These are phyloP conservation scores for Penicillium daleae DNA, from an alignment of 495 filamentous ascomycete genomes.

Conservation along the genomic window DNA sequence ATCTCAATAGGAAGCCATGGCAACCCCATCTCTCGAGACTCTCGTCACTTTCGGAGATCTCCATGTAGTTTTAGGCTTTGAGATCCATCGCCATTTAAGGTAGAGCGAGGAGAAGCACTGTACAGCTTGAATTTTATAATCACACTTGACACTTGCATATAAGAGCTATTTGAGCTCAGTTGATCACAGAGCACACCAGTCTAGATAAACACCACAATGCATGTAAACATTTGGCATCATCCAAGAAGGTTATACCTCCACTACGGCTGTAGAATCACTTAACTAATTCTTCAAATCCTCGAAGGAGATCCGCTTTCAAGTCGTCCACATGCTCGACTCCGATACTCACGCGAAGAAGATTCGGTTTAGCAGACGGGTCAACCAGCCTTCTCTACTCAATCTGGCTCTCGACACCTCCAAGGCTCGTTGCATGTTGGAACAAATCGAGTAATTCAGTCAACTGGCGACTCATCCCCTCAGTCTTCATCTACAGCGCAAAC, in stretches of 20 bases:
- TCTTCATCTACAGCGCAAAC: conserved; percentile 68
- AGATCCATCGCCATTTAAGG: neutral
- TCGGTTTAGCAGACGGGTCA: conserved; percentile 65
- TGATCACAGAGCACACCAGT: neutral
- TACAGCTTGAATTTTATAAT: neutral
- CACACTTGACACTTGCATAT: neutral
- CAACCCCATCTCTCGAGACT: neutral
- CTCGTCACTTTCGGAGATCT: neutral
- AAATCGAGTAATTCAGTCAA: conserved; percentile 74
- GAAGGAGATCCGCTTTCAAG: conserved; percentile 49
- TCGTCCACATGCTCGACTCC: conserved; percentile 84
- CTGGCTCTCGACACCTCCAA: conserved; percentile 89
- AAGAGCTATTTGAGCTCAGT: neutral
- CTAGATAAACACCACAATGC: no score
- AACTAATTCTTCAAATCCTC: neutral
- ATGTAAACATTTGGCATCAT: neutral
- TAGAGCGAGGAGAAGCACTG: neutral
- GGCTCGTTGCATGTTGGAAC: conserved; percentile 89
- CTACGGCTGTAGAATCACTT: neutral
- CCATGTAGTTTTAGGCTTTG: neutral
- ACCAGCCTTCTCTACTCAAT: conserved; percentile 72
- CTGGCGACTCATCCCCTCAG: conserved; percentile 57
- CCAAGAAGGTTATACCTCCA: neutral
- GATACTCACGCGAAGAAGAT: conserved; percentile 75
- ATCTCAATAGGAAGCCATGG: no score